These are phyloP conservation scores for Cicer yamashitae DNA, from an alignment of 306 rosid species.

Conservation along the genomic window DNA sequence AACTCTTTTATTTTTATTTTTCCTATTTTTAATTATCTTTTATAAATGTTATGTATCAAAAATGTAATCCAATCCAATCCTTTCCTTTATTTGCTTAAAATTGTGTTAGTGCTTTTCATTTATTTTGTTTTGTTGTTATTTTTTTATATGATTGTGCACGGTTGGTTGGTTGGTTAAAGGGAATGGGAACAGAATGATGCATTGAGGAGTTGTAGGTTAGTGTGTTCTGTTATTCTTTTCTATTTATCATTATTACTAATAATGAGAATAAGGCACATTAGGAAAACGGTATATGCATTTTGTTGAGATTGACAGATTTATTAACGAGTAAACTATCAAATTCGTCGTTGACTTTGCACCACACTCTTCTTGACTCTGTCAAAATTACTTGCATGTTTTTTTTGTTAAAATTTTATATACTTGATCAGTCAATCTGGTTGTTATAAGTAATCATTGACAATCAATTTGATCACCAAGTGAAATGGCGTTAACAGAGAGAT, in stretches of 20 bases:
- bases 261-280: too few relatives aligned
- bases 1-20: not conserved
- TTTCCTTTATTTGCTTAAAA: constrained; percentile 14
- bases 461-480: too few relatives aligned
- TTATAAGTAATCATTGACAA: too few relatives aligned
- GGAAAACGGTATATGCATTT: not conserved
- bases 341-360: too few relatives aligned
- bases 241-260: not conserved
- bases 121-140: constrained; percentile 2
- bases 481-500: too few relatives aligned
- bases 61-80: constrained; percentile 6
- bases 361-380: too few relatives aligned
- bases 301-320: not conserved
- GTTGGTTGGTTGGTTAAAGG: not conserved
- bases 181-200: constrained; percentile 1
- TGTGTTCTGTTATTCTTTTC: not conserved
- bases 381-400: too few relatives aligned
- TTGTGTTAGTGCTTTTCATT: not conserved
- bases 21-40: not conserved
- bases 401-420: too few relatives aligned
- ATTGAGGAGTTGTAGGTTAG: not conserved
- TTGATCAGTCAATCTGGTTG: too few relatives aligned
- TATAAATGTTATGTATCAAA: constrained; percentile 10
- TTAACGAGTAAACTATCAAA: too few relatives aligned
- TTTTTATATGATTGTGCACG: constrained; percentile 16